Evolutionary conservation across 768 basidiomycete species (phyloP), one percentile per base, ranked within the genome.

Genomic region (Russula griseocarnosa): DNA sequence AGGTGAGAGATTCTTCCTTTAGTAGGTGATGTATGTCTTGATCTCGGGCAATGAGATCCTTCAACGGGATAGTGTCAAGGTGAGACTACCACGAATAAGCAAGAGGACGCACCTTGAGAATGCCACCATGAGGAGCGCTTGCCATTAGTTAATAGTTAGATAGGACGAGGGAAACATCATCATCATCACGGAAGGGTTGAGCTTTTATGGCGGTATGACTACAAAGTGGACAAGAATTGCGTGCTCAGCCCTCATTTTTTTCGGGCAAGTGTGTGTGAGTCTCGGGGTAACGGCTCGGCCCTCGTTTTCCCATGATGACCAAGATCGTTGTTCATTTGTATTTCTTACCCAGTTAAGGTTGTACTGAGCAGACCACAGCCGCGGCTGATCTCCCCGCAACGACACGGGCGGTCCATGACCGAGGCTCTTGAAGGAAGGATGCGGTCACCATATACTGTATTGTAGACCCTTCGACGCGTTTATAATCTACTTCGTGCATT

Each of bases 21-120:
- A 98, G 86, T 67, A 84, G 77, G 51, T 81, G 76, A 38, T 86
- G 85, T 63, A 92, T 81, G 47, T 75, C 75, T 66, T 86, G 86
- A 77, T 99, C 97, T 67, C 97, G 79, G 46, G 82, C 84, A 62
- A 94, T 75, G 60, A 99, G 84, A 76, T 99, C 95, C 90, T 92
- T 70, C 44, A 50, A 53, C 16, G 20, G 30, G 13, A 65, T 63
- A 66, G 47, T 18, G 20, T 42, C 26, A 46, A 38, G 8, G 20
- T 34, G 44, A 32, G n/a, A 3, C 13, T 5, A 11, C 57, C 22
- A 51, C 0, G 30, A 26, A 20, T 9, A 20, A 30, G 13, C 14
- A 57, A 3, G 62, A 65, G 34, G n/a, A 52, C 50, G 36, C 28
- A 66, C 63, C 66, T 68, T 68, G 38, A 70, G 67, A 22, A 69